Base-by-base conservation (phyloP, 1,284 basidiomycete genomes). In the Boletus semigastroideus region DNA sequence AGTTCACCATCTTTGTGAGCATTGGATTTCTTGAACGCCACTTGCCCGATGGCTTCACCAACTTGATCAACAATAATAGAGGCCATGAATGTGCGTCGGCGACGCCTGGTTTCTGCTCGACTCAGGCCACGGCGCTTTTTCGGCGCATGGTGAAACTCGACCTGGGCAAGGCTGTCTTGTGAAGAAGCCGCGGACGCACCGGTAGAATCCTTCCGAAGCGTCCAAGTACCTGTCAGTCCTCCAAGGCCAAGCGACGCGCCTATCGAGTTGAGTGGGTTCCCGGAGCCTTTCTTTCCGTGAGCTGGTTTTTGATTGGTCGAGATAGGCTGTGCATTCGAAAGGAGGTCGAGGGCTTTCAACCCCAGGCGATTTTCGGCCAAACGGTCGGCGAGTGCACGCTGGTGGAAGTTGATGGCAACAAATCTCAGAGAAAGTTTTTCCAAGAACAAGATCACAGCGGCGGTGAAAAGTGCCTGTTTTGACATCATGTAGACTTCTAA, bases 371-470 rank as follows among this genome's bases (percentile, higher is more conserved):
- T 90, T 65, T 89, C 87, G 5, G 75, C 73, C 19, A 90, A 70
- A 43, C 87, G 82, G 49, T 90, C 87, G 19, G 86, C 82, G 27
- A 90, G 77, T 7, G 87, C 87, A 57, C 80, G 85, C 57, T 82
- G 75, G 65, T 90, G 87, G 64, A 90, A 90, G 59, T 81, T 84
- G 70, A 89, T 89, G n/a, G 87, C 86, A 40, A 89, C 79, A 57
- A 85, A 84, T 59, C 82, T 84, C 28, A 90, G 68, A 64, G 86
- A 83, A 38, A 87, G 66, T 61, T 90, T 90, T 64, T 90, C 87
- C 10, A 72, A 76, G 5, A 90, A 76, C 9, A 90, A 65, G 42
- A 90, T 76, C 20, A 87, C 66, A 2, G 78, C 74, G 5, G 79
- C 73, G 12, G 85, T 73, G 60, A 90, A 90, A 27, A 89, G 66